Conservation (phyloP, 2,329 filamentous ascomycete genomes). For the Alternaria arborescens region DNA sequence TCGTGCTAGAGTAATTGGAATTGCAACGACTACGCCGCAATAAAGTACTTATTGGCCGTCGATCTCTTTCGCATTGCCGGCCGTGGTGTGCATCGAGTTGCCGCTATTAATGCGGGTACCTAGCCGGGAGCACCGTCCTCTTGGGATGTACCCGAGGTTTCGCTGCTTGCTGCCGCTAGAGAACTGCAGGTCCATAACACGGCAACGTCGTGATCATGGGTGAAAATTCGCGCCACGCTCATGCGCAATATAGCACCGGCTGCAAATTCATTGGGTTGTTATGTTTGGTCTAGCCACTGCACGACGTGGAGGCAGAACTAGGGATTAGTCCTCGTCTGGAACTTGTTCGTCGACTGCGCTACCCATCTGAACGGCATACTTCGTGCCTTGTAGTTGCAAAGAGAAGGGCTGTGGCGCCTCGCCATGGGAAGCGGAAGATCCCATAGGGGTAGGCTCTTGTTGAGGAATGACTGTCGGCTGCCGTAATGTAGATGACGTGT, state of each 20-base stretch:
- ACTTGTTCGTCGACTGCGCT: neutral
- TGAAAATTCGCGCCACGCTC: neutral
- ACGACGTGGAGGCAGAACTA: neutral
- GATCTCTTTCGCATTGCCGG: neutral
- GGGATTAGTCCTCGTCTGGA: neutral
- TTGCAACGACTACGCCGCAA: slow-evolving; percentile 8
- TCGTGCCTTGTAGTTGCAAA: neutral
- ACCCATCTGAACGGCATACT: neutral
- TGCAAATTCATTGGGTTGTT: neutral
- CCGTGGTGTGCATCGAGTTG: neutral
- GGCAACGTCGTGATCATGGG: neutral
- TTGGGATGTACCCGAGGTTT: slow-evolving; percentile 4
- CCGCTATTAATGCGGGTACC: slow-evolving; percentile 9
- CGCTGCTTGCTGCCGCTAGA: slow-evolving; percentile 6
- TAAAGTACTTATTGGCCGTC: neutral
- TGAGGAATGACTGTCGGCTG: slow-evolving; percentile 10
- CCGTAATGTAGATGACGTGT: slow-evolving; percentile 9
- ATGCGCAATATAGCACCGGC: neutral
- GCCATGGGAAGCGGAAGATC: neutral
- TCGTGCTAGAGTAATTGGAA: neutral
- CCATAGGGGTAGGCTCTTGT: neutral
- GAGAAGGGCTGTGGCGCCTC: neutral
- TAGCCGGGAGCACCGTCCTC: neutral
- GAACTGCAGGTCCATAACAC: slow-evolving; percentile 1
- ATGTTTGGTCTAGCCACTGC: neutral